These are phyloP conservation scores for Globisporangium irregulare DNA, from an alignment of 352 stramenopile genomes.

Conservation along the genomic window DNA sequence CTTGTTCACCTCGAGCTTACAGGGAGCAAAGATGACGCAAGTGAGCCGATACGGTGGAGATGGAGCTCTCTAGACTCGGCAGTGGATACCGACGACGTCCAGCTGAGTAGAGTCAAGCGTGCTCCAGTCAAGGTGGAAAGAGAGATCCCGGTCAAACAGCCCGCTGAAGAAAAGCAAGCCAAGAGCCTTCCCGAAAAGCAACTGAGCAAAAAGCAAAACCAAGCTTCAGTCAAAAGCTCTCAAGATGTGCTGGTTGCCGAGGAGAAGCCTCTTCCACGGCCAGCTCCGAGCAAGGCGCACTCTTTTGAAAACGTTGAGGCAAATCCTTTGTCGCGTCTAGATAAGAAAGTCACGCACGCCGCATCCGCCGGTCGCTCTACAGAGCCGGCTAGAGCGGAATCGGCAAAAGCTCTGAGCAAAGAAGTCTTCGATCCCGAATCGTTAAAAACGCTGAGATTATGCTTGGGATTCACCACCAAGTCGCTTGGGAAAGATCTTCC, in stretches of 20 bases:
- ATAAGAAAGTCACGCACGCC: neutral
- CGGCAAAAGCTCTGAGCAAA: neutral
- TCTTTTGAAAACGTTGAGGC: neutral
- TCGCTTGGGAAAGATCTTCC: neutral
- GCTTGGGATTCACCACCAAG: neutral
- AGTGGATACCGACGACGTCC: neutral
- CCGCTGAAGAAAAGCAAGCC: neutral
- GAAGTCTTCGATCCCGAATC: neutral
- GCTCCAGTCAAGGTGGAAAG: neutral
- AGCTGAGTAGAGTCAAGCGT: neutral
- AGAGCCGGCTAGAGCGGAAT: neutral
- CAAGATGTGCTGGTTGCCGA: neutral
- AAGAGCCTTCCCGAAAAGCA: neutral
- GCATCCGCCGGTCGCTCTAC: neutral
- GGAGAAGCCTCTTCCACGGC: neutral
- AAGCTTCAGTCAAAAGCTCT: neutral
- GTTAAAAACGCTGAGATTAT: neutral
- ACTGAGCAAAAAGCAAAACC: neutral
- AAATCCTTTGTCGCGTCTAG: neutral
- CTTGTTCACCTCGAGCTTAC: constrained; percentile 15
- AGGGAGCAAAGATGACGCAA: neutral
- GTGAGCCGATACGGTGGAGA: neutral
- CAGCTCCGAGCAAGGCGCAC: neutral
- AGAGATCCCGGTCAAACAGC: neutral
- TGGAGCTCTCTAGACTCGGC: neutral